Percentiles rank a stretch among this genome's conserved stretches.
Conservation (phyloP, 2,329 filamentous ascomycete genomes). For the Cadophora malorum region DNA sequence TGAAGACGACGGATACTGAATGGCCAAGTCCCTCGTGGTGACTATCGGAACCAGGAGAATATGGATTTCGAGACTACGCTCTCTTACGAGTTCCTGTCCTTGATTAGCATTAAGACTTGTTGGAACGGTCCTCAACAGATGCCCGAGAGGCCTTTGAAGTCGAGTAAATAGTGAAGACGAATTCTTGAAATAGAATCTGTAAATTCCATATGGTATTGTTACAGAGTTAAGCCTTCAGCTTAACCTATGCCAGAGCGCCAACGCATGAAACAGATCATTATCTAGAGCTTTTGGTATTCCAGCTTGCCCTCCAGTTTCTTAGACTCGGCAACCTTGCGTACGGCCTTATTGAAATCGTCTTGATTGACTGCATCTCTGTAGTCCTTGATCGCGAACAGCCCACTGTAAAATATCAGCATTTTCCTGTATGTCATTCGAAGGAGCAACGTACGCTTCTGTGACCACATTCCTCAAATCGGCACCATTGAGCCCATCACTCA, state of each 20-base stretch:
- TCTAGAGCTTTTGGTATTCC: slow-evolving; percentile 92
- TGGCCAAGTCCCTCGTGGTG: no score
- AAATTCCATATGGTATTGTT: slow-evolving; percentile 41
- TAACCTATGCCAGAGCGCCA: slow-evolving; percentile 40
- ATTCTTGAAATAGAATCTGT: slow-evolving; percentile 25
- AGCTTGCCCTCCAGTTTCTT: slow-evolving; percentile 99
- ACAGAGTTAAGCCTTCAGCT: slow-evolving; percentile 40
- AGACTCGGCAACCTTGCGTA: slow-evolving; percentile 93
- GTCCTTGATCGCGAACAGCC: slow-evolving; percentile 97
- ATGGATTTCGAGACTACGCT: no score
- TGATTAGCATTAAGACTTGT: no score
- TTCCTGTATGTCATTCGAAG: slow-evolving; percentile 9
- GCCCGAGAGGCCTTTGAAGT: background rate
- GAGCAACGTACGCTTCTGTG: slow-evolving; percentile 85
- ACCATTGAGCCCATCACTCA: slow-evolving; percentile 98
- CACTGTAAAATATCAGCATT: slow-evolving; percentile 58
- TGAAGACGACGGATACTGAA: no score
- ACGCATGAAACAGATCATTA: slow-evolving; percentile 35
- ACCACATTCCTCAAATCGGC: slow-evolving; percentile 97
- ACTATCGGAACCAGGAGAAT: no score
- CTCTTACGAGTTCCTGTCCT: no score
- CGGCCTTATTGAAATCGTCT: slow-evolving; percentile 99
- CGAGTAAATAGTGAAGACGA: slow-evolving; percentile 19
- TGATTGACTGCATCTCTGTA: slow-evolving; percentile 96
- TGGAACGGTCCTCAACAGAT: no score